These are phyloP conservation scores for Chrysosporium keratinophilum DNA, from an alignment of 2,329 filamentous ascomycete genomes.

Conservation along the genomic window DNA sequence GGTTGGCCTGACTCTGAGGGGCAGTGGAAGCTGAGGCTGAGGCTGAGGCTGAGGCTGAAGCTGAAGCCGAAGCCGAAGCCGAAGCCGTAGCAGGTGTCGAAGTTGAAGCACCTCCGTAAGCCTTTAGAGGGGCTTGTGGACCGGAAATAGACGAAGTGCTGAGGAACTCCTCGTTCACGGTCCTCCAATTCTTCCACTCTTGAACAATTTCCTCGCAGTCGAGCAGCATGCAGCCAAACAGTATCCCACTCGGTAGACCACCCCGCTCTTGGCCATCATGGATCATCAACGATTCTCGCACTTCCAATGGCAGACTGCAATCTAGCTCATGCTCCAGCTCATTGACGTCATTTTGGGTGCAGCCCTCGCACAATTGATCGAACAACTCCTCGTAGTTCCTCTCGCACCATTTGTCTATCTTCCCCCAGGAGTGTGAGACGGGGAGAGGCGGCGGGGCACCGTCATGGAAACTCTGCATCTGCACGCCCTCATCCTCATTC, in stretches of 20 bases:
- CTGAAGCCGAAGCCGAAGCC: conserved; percentile 11
- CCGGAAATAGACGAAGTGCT: conserved; percentile 44
- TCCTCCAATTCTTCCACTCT: conserved; percentile 94
- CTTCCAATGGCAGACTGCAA: conserved; percentile 82
- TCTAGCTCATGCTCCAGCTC: conserved; percentile 94
- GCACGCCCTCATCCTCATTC: conserved; percentile 60
- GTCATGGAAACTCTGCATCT: conserved; percentile 91
- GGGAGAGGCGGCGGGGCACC: conserved; percentile 84
- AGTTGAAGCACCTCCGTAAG: conserved; percentile 58
- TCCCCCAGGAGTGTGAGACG: conserved; percentile 78
- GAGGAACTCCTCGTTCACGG: conserved; percentile 83
- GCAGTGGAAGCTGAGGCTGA: conserved; percentile 54
- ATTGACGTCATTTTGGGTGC: conserved; percentile 88
- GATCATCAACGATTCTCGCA: conserved; percentile 78
- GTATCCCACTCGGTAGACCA: conserved; percentile 77
- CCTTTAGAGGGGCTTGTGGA: conserved; percentile 58
- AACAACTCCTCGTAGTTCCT: conserved; percentile 90
- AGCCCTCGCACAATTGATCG: conserved; percentile 86
- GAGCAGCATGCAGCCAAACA: conserved; percentile 89
- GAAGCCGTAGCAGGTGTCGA: conserved; percentile 12
- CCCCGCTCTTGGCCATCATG: conserved; percentile 98
- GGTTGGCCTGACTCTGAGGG: conserved; percentile 46
- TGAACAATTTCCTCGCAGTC: conserved; percentile 98
- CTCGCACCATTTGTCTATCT: conserved; percentile 89
- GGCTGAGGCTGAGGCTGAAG: too few relatives aligned